Evolutionary conservation across 2,329 filamentous ascomycete genomes (phyloP).

Genomic region (Pseudodiploospora longispora): DNA sequence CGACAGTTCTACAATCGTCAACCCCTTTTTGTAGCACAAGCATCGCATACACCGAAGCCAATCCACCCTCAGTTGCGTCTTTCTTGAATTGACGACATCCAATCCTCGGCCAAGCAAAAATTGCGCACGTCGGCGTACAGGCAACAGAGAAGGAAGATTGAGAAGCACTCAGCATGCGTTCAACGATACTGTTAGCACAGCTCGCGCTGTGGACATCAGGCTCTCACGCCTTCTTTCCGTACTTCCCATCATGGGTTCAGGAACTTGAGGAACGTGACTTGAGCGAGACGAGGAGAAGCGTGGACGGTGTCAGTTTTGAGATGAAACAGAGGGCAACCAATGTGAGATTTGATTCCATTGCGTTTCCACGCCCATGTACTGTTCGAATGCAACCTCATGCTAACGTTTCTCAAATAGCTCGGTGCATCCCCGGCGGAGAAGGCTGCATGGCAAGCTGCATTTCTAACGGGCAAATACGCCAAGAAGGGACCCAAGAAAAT

Average conservation of each 20-base stretch:
- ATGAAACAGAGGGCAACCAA: constrained; percentile 28
- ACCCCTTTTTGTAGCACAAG: no score
- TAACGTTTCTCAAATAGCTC: constrained; percentile 3
- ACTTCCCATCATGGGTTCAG: constrained; percentile 28
- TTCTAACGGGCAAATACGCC: constrained; percentile 10
- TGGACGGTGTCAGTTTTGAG: constrained; percentile 28
- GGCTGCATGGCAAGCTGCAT: constrained; percentile 23
- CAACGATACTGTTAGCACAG: constrained; percentile 31
- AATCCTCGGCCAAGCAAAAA: no score
- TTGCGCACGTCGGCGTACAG: no score
- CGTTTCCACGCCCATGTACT: no score
- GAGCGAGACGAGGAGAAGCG: constrained; percentile 17
- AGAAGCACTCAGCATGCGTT: constrained; percentile 30
- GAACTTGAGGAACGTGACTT: constrained; percentile 17
- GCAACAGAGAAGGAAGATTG: no score
- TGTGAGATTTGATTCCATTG: constrained; percentile 14
- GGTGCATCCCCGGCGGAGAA: constrained; percentile 22
- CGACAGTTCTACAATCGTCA: no score
- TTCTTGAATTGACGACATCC: no score
- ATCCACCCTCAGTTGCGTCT: no score
- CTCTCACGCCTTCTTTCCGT: constrained; percentile 41
- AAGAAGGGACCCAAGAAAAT: not conserved
- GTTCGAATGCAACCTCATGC: no score
- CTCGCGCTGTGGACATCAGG: constrained; percentile 40
- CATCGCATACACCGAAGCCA: no score